phyloP scores from a whole-genome alignment of 768 basidiomycete genomes.

The Leccinum subgranulosum region DNA sequence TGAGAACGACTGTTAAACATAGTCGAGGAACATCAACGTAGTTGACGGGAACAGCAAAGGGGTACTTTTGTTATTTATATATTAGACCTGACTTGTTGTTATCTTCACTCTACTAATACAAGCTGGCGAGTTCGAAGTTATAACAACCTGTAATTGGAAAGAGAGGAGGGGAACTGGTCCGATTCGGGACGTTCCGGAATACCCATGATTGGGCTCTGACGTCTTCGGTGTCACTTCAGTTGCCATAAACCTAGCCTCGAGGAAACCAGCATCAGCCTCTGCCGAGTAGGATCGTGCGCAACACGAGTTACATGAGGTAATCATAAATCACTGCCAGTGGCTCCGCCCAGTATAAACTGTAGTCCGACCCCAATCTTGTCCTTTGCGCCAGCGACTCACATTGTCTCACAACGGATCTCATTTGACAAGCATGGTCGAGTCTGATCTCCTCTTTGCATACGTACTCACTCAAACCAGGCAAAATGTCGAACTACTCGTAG shows the following conservation, averaged over 20 bases:
- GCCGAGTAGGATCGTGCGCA: not conserved
- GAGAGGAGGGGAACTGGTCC: not conserved
- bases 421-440: slow-evolving; percentile 24
- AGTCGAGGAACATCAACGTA: not conserved
- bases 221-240: not conserved
- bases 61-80: not conserved
- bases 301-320: slow-evolving; percentile 21
- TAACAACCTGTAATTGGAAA: not conserved
- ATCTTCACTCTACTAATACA: not conserved
- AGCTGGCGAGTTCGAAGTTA: not conserved
- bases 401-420: not conserved
- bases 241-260: not conserved
- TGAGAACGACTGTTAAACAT: not conserved
- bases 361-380: not conserved
- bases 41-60: not conserved
- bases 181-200: too few species aligned
- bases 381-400: not conserved
- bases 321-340: slow-evolving; percentile 1
- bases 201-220: too few species aligned
- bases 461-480: slow-evolving; percentile 44
- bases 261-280: not conserved
- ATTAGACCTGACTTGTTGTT: too few species aligned
- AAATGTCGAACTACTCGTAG: slow-evolving; percentile 45
- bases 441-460: slow-evolving; percentile 29
- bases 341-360: slow-evolving; percentile 12